These are phyloP conservation scores for Apiospora hydei DNA, from an alignment of 2,329 filamentous ascomycete genomes.

Conservation along the genomic window DNA sequence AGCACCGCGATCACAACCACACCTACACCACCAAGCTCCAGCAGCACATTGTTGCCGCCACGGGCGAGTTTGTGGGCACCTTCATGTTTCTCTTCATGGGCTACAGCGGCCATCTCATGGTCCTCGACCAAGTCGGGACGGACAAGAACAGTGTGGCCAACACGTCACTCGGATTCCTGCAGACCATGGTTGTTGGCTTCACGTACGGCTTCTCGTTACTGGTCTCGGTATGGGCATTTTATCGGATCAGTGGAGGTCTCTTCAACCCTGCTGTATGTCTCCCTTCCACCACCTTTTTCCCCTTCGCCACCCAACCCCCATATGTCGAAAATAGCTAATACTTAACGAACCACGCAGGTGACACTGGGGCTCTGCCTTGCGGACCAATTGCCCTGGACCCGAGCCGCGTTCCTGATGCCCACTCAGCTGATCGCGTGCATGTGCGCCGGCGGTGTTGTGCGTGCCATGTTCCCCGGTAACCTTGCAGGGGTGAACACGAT, in stretches of 20 bases:
- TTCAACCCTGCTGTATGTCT: constrained; percentile 49
- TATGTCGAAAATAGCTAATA: background rate
- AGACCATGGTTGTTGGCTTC: constrained; percentile 46
- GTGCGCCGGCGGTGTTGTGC: constrained; percentile 60
- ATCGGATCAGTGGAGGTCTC: constrained; percentile 52
- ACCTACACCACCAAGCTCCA: constrained; percentile 27
- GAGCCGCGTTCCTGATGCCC: constrained; percentile 54
- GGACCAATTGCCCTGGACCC: constrained; percentile 54
- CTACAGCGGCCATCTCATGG: constrained; percentile 45
- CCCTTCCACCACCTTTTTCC: background rate
- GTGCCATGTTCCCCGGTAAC: constrained; percentile 59
- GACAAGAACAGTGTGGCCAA: background rate
- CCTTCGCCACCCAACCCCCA: background rate
- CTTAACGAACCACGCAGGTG: constrained; percentile 36
- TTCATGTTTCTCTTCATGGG: constrained; percentile 52
- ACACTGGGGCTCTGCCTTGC: constrained; percentile 60
- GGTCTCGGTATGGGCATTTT: constrained; percentile 58
- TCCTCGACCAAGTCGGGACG: constrained; percentile 25
- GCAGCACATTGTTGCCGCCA: constrained; percentile 44
- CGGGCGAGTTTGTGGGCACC: constrained; percentile 51
- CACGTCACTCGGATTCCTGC: background rate
- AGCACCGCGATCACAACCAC: background rate
- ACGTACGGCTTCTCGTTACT: constrained; percentile 53
- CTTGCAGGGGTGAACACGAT: constrained; percentile 41
- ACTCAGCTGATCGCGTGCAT: constrained; percentile 63